Conservation (phyloP, 192 early-diverging fungal species). For the Borealophlyctis nickersoniae region DNA sequence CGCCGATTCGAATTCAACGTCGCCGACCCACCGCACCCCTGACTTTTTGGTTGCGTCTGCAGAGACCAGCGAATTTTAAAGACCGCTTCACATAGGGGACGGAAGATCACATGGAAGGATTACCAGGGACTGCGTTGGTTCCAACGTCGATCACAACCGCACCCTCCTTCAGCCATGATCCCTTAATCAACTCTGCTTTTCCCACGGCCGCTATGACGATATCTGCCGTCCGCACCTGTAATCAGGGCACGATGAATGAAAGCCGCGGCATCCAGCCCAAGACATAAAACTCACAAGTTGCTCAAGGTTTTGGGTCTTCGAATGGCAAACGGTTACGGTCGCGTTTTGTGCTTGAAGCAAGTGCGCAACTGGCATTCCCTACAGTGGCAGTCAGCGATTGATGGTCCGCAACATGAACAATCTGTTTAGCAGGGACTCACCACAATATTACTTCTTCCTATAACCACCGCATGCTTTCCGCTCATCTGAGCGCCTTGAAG, state of each 20-base stretch:
- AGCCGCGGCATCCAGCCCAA: too few relatives aligned
- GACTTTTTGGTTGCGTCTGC: conserved; percentile 88
- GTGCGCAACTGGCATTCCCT: conserved; percentile 76
- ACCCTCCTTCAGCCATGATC: conserved; percentile 92
- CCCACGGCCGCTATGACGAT: conserved; percentile 91
- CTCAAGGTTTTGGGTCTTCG: conserved; percentile 70
- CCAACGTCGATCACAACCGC: conserved; percentile 96
- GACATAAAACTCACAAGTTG: too few relatives aligned
- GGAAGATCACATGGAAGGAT: too few relatives aligned
- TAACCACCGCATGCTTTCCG: background rate
- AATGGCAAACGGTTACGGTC: conserved; percentile 95
- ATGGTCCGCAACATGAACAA: too few relatives aligned
- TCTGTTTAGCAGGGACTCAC: background rate
- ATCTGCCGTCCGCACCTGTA: conserved; percentile 76
- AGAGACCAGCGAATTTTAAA: too few relatives aligned
- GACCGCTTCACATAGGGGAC: background rate
- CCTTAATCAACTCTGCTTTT: conserved; percentile 72
- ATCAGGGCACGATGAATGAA: too few relatives aligned
- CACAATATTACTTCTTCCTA: background rate
- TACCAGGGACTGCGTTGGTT: conserved; percentile 81
- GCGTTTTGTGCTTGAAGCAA: conserved; percentile 79
- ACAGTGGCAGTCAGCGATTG: conserved; percentile 6
- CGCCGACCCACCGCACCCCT: conserved; percentile 88
- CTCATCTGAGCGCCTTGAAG: too few relatives aligned
- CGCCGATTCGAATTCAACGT: conserved; percentile 81